Evolutionary conservation across 1,284 basidiomycete species (phyloP), one percentile per base, ranked within the genome.

Genomic region (Mrakiaceae sp.): DNA sequence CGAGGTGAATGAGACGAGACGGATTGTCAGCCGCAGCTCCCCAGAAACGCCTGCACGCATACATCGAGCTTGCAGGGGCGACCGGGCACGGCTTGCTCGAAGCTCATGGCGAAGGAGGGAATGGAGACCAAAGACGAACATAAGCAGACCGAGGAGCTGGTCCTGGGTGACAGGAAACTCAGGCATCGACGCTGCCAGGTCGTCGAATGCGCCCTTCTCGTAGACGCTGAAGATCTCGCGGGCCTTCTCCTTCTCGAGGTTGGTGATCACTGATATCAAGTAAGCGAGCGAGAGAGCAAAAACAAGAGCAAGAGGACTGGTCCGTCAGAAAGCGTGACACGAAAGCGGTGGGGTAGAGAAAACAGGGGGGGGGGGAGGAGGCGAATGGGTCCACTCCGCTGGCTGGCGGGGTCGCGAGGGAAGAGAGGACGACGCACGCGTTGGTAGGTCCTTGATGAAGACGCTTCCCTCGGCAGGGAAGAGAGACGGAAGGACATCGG

Each of bases 161-260:
- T 54, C 51, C 12, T 53, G 50, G 14, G 43, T 48, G 40, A 62
- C 27, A 50, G 52, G 50, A 27, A 62, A 43, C 42, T 62, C 60
- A 27, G 60, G 60, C n/a, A 40, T 27, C 51, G 50, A 40, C 16
- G 27, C 60, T 5, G 50, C 60, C 42, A 54, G 47, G 8, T 46
- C 53, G 9, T 55, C 44, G 14, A 62, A 46, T 39, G 54, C 46
- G 12, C 46, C 39, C 27, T 27, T 62, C 60, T 62, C 42, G 9
- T 54, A 50, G 4, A 52, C 39, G 5, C 51, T 51, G 39, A 62
- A 54, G 51, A 62, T 62, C 10, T 54, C 5, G 43, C 52, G 47
- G 16, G 14, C 48, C 62, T 63, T 57, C 42, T 56, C 62, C 14
- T 39, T 43, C 8, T 58, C 56, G 16, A 63, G 62, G 44, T 63